Evolutionary conservation across 2,329 filamentous ascomycete species (phyloP), one percentile per base, ranked within the genome.

Genomic region (Fusarium penzigii): DNA sequence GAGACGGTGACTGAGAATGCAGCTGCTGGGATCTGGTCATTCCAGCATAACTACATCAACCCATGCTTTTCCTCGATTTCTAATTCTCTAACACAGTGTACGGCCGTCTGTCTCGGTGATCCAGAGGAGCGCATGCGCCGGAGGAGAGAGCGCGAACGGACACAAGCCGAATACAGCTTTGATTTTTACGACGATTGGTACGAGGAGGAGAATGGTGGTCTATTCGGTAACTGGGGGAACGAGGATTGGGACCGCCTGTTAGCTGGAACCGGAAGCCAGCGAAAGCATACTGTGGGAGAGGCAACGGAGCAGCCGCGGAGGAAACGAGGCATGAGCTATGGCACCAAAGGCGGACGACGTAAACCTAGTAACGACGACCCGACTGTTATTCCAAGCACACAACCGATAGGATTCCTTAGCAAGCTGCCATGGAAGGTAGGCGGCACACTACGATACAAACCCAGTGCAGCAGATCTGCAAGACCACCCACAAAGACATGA

Each of bases 121-220:
- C 83, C 84, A 49, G 88, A 92, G 62, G 89, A 93, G 67, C 85
- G 89, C 52, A 76, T 85, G 44, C 85, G 89, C 29, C 84, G 90
- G 51, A 74, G 78, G 42, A 78, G 87, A 55, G 85, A 91, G 64
- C 82, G 88, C 42, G 80, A 82, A 17, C 76, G 81, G 9, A 75
- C 77, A 20, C 72, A 75, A 55, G 89, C 92, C 29, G 92, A 97
- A 72, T 84, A 89, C 64, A 92, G 84, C 65, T 97, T 97, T 69
- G 93, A 97, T 71, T 97, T 97, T 70, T 97, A 97, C 75, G 93
- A 97, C 72, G 93, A 97, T 72, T 97, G 93, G 93, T 91, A 96
- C 55, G 78, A 82, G 49, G 81, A 83, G 44, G 76, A 79, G 48
- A 72, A 74, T 46, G 47, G 63, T 34, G 81, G 86, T 1, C 70